These are phyloP conservation scores for Tieghemiomyces parasiticus DNA, from an alignment of 192 early-diverging fungal genomes.

Conservation along the genomic window DNA sequence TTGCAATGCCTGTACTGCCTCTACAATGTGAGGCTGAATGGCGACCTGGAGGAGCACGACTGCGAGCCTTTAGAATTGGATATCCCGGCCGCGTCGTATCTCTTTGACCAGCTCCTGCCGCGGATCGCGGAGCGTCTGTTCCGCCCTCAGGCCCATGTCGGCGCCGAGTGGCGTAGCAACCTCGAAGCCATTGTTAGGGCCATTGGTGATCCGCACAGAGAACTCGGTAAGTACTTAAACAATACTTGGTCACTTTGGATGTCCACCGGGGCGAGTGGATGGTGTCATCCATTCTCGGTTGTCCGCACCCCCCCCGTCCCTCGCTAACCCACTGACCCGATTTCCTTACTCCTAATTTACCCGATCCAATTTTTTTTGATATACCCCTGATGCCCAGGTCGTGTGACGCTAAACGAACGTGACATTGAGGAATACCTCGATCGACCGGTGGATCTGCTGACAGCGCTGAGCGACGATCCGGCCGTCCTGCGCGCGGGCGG, in stretches of 20 bases:
- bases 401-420: constrained; percentile 1
- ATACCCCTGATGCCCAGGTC: not conserved
- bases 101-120: not conserved
- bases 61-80: not conserved
- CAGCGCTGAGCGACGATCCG: not conserved
- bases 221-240: no score
- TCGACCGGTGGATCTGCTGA: not conserved
- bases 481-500: not conserved
- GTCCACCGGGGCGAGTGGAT: no score
- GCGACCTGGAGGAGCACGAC: constrained; percentile 8
- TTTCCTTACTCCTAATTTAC: no score
- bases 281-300: no score
- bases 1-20: constrained; percentile 10
- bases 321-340: no score
- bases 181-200: constrained; percentile 2
- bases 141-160: not conserved
- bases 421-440: not conserved
- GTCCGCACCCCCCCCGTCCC: no score
- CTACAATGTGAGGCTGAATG: constrained; percentile 4
- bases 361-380: no score
- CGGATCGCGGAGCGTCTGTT: not conserved
- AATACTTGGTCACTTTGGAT: no score
- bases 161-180: constrained; percentile 1
- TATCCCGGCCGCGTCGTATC: not conserved
- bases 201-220: constrained; percentile 5